Evolutionary conservation across 345 rosid genomes (phyloP), one percentile per base, ranked within the genome.

Genomic region (Linum tenue): DNA sequence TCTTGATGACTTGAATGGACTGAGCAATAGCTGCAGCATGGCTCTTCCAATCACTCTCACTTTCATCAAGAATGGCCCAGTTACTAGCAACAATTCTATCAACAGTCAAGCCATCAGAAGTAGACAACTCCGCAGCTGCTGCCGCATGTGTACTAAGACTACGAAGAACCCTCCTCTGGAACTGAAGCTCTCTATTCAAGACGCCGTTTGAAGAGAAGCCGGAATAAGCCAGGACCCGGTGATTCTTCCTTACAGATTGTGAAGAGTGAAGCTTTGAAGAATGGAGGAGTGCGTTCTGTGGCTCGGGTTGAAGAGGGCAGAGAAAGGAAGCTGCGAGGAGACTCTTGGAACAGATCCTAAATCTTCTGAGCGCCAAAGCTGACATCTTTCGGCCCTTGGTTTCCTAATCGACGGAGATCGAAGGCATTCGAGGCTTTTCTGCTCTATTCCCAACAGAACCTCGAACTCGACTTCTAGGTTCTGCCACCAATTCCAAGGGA

Each of bases 11-110:
- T 81, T 82, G 81, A 70, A 94, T 81, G 70, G 97, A 94, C 66
- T 90, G 97, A 64, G 97, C 77, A 78, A 85, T 83, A 11, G 99
- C 95, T 64, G 97, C 87, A 56, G 92, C 90, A 77, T 94, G 97
- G 66, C 97, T 88, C 73, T 78, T 90, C 99, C 99, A 88, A 77
- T 94, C 96, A 70, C 77, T 72, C 64, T 90, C 97, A 56, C 70
- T 75, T 74, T 90, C 99, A 35, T 88, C 89, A 35, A 88, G 76
- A 55, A 94, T 85, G 39, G 82, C 55, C 99, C 97, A 94, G 60
- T 80, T 84, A 69, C 67, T 84, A 60, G 89, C 85, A 62, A 83
- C 75, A 64, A 94, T 88, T 40, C 82, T 77, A 56, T 88, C 96
- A 56, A 94, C 84, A 5, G 96, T 94, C 11, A 88, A 87, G 39